A percentile compares a stretch with the other conserved stretches of the same genome.
phyloP scores from a whole-genome alignment of 768 basidiomycete genomes.

The Rhodotorula taiwanensis region DNA sequence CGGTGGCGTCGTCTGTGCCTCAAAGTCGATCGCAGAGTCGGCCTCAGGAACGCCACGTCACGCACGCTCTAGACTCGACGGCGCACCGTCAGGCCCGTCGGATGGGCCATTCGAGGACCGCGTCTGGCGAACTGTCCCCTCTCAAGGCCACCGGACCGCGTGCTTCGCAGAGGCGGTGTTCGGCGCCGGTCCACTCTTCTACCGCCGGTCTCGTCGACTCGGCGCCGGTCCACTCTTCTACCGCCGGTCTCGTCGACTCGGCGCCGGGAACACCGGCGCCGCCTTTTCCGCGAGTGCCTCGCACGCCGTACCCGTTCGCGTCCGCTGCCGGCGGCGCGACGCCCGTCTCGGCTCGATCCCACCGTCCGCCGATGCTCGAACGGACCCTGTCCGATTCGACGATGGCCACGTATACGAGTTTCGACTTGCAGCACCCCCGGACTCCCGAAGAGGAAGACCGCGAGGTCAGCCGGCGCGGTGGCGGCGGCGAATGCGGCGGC shows the following conservation, averaged over 20 bases:
- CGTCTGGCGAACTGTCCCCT: background rate
- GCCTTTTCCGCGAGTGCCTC: too few relatives aligned
- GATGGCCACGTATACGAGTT: background rate
- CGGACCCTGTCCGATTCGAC: background rate
- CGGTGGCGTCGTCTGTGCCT: too few relatives aligned
- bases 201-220: background rate
- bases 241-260: background rate
- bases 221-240: too few relatives aligned
- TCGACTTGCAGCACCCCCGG: constrained; percentile 5
- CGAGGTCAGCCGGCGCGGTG: background rate
- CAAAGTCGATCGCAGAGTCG: too few relatives aligned
- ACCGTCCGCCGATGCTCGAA: background rate
- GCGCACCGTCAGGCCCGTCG: background rate
- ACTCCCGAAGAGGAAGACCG: constrained; percentile 7
- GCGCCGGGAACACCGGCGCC: too few relatives aligned
- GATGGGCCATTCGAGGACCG: background rate
- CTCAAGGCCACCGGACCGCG: too few relatives aligned
- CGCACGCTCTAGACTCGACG: background rate
- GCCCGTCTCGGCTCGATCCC: too few relatives aligned
- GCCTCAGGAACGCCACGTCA: background rate
- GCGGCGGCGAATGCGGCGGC: background rate
- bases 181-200: too few relatives aligned
- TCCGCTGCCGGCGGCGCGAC: too few relatives aligned
- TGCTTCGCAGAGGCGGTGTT: too few relatives aligned
- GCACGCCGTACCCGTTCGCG: background rate